Evolutionary conservation across 2,329 filamentous ascomycete species (phyloP).

Genomic region (Pseudogymnoascus sp.): DNA sequence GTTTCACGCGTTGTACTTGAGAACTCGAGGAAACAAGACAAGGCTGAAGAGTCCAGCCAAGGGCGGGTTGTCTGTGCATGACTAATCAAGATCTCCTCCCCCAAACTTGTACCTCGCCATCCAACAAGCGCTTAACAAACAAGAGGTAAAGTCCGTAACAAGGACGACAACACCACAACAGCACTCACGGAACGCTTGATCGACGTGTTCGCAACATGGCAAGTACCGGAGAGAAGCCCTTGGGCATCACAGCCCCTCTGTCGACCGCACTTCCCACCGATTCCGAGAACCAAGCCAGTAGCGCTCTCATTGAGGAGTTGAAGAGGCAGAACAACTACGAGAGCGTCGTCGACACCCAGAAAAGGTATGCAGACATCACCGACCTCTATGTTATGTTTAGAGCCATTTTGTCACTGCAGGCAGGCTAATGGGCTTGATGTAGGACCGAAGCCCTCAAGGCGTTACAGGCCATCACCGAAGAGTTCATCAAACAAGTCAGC

Average conservation of each 20-base stretch:
- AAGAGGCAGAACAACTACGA: constrained; percentile 91
- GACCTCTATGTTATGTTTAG: neutral
- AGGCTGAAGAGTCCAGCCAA: neutral
- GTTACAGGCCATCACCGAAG: constrained; percentile 71
- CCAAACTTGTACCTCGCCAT: neutral
- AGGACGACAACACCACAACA: neutral
- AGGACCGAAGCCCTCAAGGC: constrained; percentile 60
- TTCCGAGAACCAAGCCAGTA: constrained; percentile 67
- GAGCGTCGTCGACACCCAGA: constrained; percentile 69
- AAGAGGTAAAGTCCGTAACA: neutral
- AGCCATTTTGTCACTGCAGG: constrained; percentile 7
- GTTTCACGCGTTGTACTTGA: neutral
- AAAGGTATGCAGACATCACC: constrained; percentile 48
- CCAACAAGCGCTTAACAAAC: constrained; percentile 3
- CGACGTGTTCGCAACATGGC: constrained; percentile 21
- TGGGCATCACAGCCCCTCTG: constrained; percentile 76
- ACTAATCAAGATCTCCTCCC: constrained; percentile 1
- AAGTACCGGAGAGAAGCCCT: constrained; percentile 20
- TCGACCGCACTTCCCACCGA: constrained; percentile 69
- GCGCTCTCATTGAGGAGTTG: constrained; percentile 73
- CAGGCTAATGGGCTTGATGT: constrained; percentile 28
- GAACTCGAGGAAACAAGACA: neutral
- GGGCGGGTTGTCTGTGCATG: neutral
- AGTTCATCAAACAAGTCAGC: constrained; percentile 76
- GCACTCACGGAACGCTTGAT: constrained; percentile 2